A percentile compares a stretch with the other conserved stretches of the same genome.
phyloP scores from a whole-genome alignment of 2,329 filamentous ascomycete genomes.

The Pseudocercospora cruenta region DNA sequence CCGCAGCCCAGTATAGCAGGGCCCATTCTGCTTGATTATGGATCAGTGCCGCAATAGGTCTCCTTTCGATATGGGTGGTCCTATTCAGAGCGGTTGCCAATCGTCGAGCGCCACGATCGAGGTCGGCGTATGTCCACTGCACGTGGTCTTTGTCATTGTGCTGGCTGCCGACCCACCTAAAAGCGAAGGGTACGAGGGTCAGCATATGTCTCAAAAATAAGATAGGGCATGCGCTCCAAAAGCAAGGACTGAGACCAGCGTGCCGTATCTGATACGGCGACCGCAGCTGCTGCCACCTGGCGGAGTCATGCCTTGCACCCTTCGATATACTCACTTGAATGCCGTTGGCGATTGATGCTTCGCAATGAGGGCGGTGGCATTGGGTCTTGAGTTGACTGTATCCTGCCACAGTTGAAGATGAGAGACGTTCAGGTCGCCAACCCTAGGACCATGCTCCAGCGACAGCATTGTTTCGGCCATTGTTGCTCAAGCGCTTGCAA shows the following conservation, averaged over 20 bases:
- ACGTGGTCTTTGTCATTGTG: constrained; percentile 32
- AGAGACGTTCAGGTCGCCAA: constrained; percentile 32
- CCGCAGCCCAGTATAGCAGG: constrained; percentile 38
- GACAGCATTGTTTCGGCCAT: constrained; percentile 30
- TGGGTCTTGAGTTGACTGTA: constrained; percentile 34
- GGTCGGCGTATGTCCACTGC: constrained; percentile 39
- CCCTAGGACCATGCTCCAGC: constrained; percentile 32
- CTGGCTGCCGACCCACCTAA: constrained; percentile 38
- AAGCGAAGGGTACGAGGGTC: too few relatives aligned
- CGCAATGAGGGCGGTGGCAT: constrained; percentile 37
- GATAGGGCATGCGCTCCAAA: too few relatives aligned
- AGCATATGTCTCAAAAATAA: too few relatives aligned
- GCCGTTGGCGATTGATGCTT: constrained; percentile 34
- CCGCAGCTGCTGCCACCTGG: too few relatives aligned
- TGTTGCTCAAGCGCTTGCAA: constrained; percentile 23
- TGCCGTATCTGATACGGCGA: too few relatives aligned
- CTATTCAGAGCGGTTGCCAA: constrained; percentile 37
- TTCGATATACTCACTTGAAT: too few relatives aligned
- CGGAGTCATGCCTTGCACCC: too few relatives aligned
- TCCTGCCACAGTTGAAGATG: constrained; percentile 40
- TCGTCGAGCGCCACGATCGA: constrained; percentile 38
- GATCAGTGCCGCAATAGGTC: constrained; percentile 37
- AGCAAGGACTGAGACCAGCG: too few relatives aligned
- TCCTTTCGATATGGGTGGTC: constrained; percentile 36
- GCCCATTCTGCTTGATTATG: constrained; percentile 42